Base-by-base conservation (phyloP, 164 flowering plant genomes). In the Kalanchoe fedtschenkoi region DNA sequence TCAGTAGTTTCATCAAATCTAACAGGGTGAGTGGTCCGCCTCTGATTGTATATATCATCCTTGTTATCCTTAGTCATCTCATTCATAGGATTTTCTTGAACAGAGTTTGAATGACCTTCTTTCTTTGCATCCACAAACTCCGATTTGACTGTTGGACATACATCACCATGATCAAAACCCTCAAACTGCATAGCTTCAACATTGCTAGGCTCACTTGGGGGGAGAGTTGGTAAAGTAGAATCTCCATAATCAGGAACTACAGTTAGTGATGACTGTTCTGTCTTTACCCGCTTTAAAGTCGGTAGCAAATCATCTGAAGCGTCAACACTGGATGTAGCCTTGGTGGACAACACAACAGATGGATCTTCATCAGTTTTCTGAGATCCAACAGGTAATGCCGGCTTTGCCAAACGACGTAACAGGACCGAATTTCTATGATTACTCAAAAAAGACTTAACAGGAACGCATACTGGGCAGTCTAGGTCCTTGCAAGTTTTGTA, bases 381-480 rank as follows among this genome's bases (percentile, higher is more conserved):
- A 14, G 77, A 64, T 56, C 72, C 82, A 76, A 60, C 69, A 1
- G 59, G 62, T 67, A 78, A 62, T 9, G 61, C 63, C 63, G 76
- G 54, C 61, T 66, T 74, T 33, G 78, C 62, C 8, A 41, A 61
- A 68, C 62, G 71, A 69, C 53, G 70, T 74, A 60, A 65, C n/a
- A 21, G 57, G 67, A 19, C 38, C 38, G 28, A 65, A 71, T 65
- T 66, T 82, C 32, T 41, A 44, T n/a, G 71, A 74, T 41, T 60
- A 15, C 56, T 51, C 71, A 8, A 81, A 33, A 74, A 42, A 75
- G 13, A 66, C 71, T 57, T 75, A 22, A 86, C 89, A 62, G 83
- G 88, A 70, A 80, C 67, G 66, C 99, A 95, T 43, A 91, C 89
- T 69, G 93, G 91, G 69, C 99, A 95, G 22, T 54, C 65, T 30